Conservation (phyloP, 164 flowering plant genomes). For the Nymphaea thermarum region DNA sequence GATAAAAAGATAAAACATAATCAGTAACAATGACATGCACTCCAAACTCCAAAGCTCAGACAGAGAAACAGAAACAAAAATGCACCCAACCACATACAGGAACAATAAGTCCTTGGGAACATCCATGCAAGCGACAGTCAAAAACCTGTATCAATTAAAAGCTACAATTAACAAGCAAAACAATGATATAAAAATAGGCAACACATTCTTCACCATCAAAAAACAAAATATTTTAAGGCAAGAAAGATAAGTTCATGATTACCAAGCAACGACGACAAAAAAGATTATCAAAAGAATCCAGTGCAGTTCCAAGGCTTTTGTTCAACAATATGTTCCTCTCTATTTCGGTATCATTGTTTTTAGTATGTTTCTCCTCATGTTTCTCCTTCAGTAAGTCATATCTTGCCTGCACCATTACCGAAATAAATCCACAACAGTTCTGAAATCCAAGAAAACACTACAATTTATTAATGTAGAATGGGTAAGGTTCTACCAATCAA, state of each 20-base stretch:
- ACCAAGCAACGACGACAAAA: slow-evolving; percentile 99
- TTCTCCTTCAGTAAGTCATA: slow-evolving; percentile 39
- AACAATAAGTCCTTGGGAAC: slow-evolving; percentile 56
- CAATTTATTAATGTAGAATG: too few relatives aligned
- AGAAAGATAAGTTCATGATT: slow-evolving; percentile 5
- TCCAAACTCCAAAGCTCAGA: neutral
- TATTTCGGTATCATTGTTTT: slow-evolving; percentile 12
- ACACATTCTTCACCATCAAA: neutral
- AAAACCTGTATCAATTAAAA: slow-evolving; percentile 44
- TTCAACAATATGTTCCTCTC: slow-evolving; percentile 34
- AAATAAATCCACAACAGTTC: too few relatives aligned
- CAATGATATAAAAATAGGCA: neutral
- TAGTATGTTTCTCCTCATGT: slow-evolving; percentile 14
- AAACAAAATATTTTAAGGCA: neutral
- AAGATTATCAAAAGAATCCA: slow-evolving; percentile 93
- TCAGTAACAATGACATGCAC: neutral
- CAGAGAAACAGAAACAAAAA: neutral
- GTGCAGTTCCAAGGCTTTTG: slow-evolving; percentile 64
- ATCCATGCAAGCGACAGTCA: slow-evolving; percentile 96
- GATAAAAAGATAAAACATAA: slow-evolving; percentile 13
- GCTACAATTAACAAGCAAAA: slow-evolving; percentile 6
- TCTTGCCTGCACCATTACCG: slow-evolving; percentile 47
- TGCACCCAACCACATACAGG: slow-evolving; percentile 31
- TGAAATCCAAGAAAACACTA: too few relatives aligned
- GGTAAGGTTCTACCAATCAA: too few relatives aligned